Evolutionary conservation across 148 eudicot genomes (phyloP).

Genomic region (Vaccinium darrowii): DNA sequence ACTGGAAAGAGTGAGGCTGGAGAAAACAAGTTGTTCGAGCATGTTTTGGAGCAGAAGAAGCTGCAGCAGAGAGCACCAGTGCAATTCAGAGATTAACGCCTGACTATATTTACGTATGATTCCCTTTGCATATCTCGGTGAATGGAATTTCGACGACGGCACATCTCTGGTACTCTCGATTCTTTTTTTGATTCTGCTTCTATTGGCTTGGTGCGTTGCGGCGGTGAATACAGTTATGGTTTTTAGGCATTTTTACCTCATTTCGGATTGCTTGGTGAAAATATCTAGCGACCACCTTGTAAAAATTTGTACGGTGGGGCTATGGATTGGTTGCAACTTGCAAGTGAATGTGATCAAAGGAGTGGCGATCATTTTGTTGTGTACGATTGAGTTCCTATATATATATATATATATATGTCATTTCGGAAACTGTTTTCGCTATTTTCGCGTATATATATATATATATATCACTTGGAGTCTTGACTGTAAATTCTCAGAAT

Average conservation of each 20-base stretch:
- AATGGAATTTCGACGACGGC: not conserved
- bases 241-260: not conserved
- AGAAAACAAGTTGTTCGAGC: conserved; percentile 77
- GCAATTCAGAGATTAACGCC: conserved; percentile 87
- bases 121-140: not conserved
- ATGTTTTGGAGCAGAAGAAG: conserved; percentile 94
- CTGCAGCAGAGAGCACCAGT: conserved; percentile 88
- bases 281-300: conserved; percentile 4
- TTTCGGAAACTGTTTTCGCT: not conserved
- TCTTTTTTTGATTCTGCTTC: conserved; percentile 13
- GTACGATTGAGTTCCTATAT: not conserved
- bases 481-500: not conserved
- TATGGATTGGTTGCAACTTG: conserved; percentile 11
- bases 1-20: conserved; percentile 57
- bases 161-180: not conserved
- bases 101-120: conserved; percentile 16
- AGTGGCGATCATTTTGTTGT: not conserved
- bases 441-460: not conserved
- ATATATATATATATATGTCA: not conserved
- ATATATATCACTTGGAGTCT: not conserved
- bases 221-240: not conserved
- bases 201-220: not conserved
- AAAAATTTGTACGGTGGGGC: conserved; percentile 9
- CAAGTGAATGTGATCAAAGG: not conserved
- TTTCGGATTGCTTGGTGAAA: not conserved